Evolutionary conservation across 306 rosid species (phyloP), one percentile per base, ranked within the genome.

Genomic region (Vigna unguiculata): DNA sequence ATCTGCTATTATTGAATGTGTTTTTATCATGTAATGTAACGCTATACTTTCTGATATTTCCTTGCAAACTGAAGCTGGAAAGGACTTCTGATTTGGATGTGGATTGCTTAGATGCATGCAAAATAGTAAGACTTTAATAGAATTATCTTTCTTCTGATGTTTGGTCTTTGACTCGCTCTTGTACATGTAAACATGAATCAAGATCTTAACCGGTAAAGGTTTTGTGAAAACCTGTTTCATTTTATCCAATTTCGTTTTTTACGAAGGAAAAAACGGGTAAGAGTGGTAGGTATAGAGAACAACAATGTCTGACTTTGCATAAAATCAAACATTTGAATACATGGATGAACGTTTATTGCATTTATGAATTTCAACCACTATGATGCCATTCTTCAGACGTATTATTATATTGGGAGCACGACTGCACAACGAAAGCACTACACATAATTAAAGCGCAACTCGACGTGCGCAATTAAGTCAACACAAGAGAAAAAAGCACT

Each of bases 391-490:
- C 48, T 43, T 43, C 48, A 41, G 11, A 41, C 4, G 14, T 12
- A 11, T 12, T 3, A 11, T 12, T 3, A 3, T 43, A 12, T 43
- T 43, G 48, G 48, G 5, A 43, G 48, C 45, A 40, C 45, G 13
- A 40, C 45, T 43, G 1, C 48, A 11, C 16, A 12, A 43, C 4
- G 5, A 43, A 43, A 43, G 11, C 48, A 43, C 3, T 11, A 10
- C 48, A 12, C 48, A 43, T 43, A 9, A 40, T 40, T 9, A 43
- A 43, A 12, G 48, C 48, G 5, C 5, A 12, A 11, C 15, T 43
- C 5, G 5, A 86, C 82, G 90, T 86, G 90, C 86, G 69, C 15
- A 11, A 60, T 58, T 54, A 78, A 48, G 13, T 78, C 60, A 40
- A 19, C 43, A 9, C 43, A 38, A 38, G 13, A 0, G 40, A 13